Conservation (phyloP, 306 rosid species). For the Lathyrus oleraceus region DNA sequence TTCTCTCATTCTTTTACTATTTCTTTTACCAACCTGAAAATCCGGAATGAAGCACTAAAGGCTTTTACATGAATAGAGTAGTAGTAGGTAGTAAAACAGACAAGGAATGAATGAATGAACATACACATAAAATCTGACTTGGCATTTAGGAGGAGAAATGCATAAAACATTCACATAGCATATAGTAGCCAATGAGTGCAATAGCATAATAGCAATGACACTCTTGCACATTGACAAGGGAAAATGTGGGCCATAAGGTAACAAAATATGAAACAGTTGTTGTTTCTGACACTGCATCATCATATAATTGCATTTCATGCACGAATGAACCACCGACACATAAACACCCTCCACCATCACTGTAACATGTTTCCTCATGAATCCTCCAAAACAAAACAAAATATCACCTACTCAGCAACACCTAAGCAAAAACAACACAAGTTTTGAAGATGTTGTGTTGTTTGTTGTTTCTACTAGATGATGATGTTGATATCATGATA, state of each 20-base stretch:
- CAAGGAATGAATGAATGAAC: slow-evolving; percentile 18
- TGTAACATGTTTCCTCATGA: neutral
- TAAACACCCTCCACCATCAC: slow-evolving; percentile 2
- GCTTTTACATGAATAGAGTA: neutral
- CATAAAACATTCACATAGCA: slow-evolving; percentile 27
- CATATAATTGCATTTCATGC: slow-evolving; percentile 54
- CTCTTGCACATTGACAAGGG: neutral
- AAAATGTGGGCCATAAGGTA: slow-evolving; percentile 33
- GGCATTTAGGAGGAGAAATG: slow-evolving; percentile 19
- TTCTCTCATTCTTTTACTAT: neutral
- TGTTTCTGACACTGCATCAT: slow-evolving; percentile 36
- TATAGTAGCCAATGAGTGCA: slow-evolving; percentile 23
- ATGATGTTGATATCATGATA: slow-evolving; percentile 22
- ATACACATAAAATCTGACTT: slow-evolving; percentile 8
- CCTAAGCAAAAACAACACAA: slow-evolving; percentile 37
- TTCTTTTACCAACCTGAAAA: slow-evolving; percentile 14
- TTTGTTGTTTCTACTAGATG: slow-evolving; percentile 33
- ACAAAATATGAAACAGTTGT: slow-evolving; percentile 37
- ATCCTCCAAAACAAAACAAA: slow-evolving; percentile 28
- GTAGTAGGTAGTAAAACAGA: slow-evolving; percentile 17
- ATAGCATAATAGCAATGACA: slow-evolving; percentile 15
- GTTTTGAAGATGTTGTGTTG: slow-evolving; percentile 28
- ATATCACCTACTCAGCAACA: slow-evolving; percentile 30
- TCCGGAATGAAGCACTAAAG: slow-evolving; percentile 2
- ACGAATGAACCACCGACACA: slow-evolving; percentile 53